Evolutionary conservation across 2,329 filamentous ascomycete species (phyloP).

Genomic region (Hypoxylon sp.): DNA sequence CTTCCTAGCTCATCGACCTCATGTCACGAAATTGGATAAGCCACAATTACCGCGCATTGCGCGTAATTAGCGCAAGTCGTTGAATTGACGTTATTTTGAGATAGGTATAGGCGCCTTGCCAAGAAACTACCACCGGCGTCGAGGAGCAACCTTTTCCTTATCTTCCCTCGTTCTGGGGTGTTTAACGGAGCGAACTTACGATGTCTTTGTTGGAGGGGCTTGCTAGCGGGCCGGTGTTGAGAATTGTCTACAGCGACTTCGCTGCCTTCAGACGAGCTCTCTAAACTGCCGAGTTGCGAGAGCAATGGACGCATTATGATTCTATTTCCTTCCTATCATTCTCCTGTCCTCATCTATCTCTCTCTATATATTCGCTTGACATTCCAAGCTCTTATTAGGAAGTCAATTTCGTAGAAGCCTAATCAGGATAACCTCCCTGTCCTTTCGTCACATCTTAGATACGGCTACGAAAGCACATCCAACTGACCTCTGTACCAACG

Average conservation of each 20-base stretch:
- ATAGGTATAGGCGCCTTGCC: not conserved
- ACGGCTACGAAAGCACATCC: too few species aligned
- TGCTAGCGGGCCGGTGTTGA: not conserved
- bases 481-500: too few species aligned
- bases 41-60: not conserved
- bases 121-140: not conserved
- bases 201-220: not conserved
- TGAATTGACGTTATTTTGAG: not conserved
- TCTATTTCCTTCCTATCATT: too few species aligned
- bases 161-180: not conserved
- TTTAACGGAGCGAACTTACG: not conserved
- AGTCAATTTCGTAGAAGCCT: too few species aligned
- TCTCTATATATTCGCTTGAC: too few species aligned
- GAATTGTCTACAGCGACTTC: too few species aligned
- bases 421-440: too few species aligned
- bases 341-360: too few species aligned
- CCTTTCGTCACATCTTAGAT: too few species aligned
- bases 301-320: too few species aligned
- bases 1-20: not conserved
- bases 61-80: not conserved
- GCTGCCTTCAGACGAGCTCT: not conserved
- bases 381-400: too few species aligned
- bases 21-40: not conserved
- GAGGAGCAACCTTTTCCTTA: not conserved
- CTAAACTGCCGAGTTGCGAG: too few species aligned